A percentile compares a stretch with the other conserved stretches of the same genome.
These are phyloP conservation scores for Pestalotiopsis fici DNA, from an alignment of 2,329 filamentous ascomycete species.

Conservation along the genomic window DNA sequence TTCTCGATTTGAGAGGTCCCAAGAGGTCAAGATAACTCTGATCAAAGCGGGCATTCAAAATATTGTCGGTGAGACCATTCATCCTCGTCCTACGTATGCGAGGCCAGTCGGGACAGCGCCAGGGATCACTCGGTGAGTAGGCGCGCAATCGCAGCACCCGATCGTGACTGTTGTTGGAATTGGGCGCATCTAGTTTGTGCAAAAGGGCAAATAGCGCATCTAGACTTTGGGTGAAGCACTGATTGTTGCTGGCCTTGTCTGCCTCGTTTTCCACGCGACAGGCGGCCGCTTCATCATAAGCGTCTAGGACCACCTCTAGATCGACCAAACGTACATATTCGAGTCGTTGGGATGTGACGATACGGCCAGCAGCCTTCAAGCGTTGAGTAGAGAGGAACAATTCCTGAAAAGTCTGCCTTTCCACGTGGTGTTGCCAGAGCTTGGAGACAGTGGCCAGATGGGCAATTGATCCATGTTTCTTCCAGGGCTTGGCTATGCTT, in stretches of 20 bases:
- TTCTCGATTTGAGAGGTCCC: neutral
- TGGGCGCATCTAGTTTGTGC: neutral
- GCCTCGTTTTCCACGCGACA: neutral
- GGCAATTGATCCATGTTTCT: neutral
- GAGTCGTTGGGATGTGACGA: neutral
- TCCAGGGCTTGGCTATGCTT: constrained; percentile 1
- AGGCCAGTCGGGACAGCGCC: neutral
- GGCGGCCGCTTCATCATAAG: neutral
- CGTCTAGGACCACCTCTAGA: neutral
- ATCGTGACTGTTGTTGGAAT: neutral
- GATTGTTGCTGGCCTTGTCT: neutral
- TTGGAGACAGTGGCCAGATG: neutral
- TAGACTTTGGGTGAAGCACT: neutral
- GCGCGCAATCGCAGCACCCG: neutral
- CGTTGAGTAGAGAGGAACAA: neutral
- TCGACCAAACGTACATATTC: neutral
- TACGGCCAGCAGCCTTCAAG: neutral
- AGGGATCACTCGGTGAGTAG: neutral
- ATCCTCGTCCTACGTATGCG: neutral
- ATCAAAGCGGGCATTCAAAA: neutral
- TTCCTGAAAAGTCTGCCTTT: neutral
- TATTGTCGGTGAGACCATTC: neutral
- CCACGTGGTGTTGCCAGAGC: constrained; percentile 3
- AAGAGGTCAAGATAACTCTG: neutral
- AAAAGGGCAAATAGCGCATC: neutral